These are phyloP conservation scores for Fusarium pseudocircinatum DNA, from an alignment of 2,329 filamentous ascomycete species.

Conservation along the genomic window DNA sequence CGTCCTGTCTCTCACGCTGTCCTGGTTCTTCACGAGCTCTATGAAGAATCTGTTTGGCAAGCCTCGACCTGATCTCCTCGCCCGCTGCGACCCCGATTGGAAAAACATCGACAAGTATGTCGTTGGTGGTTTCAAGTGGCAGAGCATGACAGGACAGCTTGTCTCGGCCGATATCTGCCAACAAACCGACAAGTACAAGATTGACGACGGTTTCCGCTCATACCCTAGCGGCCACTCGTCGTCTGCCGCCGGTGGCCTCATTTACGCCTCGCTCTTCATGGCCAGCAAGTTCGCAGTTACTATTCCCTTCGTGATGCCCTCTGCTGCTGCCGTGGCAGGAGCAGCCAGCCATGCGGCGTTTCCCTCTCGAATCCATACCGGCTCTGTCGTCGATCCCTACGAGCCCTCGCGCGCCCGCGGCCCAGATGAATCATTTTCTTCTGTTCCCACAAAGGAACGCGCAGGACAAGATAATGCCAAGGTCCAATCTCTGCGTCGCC, in stretches of 20 bases:
- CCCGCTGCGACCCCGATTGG: constrained; percentile 80
- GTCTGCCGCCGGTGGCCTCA: constrained; percentile 79
- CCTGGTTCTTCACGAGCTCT: constrained; percentile 84
- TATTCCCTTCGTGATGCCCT: constrained; percentile 72
- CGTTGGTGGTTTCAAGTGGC: constrained; percentile 68
- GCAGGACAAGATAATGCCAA: constrained; percentile 45
- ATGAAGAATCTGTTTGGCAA: constrained; percentile 82
- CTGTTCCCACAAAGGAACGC: constrained; percentile 40
- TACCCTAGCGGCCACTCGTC: constrained; percentile 70
- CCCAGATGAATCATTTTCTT: constrained; percentile 32
- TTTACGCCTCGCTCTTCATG: constrained; percentile 88
- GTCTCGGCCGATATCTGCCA: constrained; percentile 82
- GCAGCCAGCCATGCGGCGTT: constrained; percentile 73
- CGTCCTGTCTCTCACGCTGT: constrained; percentile 73
- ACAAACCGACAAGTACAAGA: constrained; percentile 66
- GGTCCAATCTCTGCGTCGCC: constrained; percentile 62
- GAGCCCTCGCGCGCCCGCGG: constrained; percentile 43
- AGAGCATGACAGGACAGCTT: constrained; percentile 69
- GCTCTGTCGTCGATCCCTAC: constrained; percentile 50
- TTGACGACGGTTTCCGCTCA: constrained; percentile 85
- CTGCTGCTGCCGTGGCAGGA: constrained; percentile 57
- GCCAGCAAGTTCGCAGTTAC: constrained; percentile 83
- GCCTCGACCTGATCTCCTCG: constrained; percentile 83
- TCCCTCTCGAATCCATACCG: constrained; percentile 69
- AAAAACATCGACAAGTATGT: constrained; percentile 66